Conservation (phyloP, 75 land plant species). For the Cupressus sempervirens region DNA sequence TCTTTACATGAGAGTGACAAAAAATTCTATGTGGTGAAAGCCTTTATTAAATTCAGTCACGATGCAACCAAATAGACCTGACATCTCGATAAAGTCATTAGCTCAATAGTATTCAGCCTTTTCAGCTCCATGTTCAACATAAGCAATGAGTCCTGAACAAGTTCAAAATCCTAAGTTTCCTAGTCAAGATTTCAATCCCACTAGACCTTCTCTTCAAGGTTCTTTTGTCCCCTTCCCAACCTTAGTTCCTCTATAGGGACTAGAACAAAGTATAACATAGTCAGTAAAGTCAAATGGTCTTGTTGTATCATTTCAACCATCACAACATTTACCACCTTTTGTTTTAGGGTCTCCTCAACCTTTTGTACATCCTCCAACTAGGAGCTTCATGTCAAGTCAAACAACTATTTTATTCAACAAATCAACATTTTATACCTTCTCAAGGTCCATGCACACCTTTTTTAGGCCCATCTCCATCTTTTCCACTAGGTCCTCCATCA, state of each 20-base stretch:
- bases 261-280: not conserved
- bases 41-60: no score
- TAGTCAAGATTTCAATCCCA: not conserved
- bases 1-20: no score
- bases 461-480: conserved; percentile 19
- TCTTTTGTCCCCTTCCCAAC: not conserved
- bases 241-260: not conserved
- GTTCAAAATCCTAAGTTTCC: not conserved
- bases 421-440: not conserved
- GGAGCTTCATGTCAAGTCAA: not conserved
- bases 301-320: not conserved
- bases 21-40: no score
- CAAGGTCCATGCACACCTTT: conserved; percentile 3
- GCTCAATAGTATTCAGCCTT: no score
- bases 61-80: no score
- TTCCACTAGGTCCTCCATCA: conserved; percentile 47
- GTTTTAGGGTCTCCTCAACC: not conserved
- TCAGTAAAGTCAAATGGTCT: conserved; percentile 1
- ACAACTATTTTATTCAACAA: not conserved
- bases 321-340: not conserved
- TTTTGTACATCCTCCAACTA: conserved; percentile 3
- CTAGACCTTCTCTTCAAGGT: not conserved
- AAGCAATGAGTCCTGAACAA: not conserved
- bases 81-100: no score
- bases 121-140: not conserved